These are phyloP conservation scores for Onygenales sp. DNA, from an alignment of 2,329 filamentous ascomycete genomes.

Conservation along the genomic window DNA sequence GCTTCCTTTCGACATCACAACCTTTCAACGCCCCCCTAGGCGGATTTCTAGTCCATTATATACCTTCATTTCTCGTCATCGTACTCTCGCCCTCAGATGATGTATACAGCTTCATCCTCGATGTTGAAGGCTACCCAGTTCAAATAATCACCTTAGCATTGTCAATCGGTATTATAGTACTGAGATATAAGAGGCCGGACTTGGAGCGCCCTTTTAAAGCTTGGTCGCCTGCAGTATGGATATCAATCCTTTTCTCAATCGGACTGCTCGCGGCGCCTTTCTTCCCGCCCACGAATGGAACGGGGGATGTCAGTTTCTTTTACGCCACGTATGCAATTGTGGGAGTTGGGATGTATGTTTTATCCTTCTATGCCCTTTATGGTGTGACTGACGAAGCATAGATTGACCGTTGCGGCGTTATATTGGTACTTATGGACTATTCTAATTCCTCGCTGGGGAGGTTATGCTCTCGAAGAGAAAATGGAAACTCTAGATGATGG, in stretches of 20 bases:
- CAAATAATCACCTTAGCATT: constrained; percentile 52
- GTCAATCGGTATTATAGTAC: constrained; percentile 49
- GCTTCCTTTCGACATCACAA: constrained; percentile 51
- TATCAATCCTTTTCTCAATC: constrained; percentile 36
- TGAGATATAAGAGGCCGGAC: constrained; percentile 51
- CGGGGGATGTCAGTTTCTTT: constrained; percentile 37
- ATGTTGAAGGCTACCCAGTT: constrained; percentile 60
- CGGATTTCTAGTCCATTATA: constrained; percentile 58
- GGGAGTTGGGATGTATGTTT: constrained; percentile 32
- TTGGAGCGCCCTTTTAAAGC: constrained; percentile 56
- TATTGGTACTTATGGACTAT: constrained; percentile 64
- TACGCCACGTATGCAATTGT: constrained; percentile 47
- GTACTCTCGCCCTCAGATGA: constrained; percentile 53
- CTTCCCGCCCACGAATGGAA: constrained; percentile 38
- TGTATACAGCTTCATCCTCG: constrained; percentile 63
- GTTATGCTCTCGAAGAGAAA: constrained; percentile 55
- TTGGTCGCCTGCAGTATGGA: constrained; percentile 50
- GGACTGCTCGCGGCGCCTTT: constrained; percentile 9
- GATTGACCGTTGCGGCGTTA: constrained; percentile 38
- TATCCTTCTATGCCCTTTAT: too few species aligned
- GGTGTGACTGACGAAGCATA: background rate
- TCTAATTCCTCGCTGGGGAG: constrained; percentile 48
- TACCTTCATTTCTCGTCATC: constrained; percentile 60
- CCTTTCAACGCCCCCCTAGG: constrained; percentile 60
- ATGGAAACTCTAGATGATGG: constrained; percentile 54